Base-by-base conservation (phyloP, 306 rosid species). In the Rosa persica region DNA sequence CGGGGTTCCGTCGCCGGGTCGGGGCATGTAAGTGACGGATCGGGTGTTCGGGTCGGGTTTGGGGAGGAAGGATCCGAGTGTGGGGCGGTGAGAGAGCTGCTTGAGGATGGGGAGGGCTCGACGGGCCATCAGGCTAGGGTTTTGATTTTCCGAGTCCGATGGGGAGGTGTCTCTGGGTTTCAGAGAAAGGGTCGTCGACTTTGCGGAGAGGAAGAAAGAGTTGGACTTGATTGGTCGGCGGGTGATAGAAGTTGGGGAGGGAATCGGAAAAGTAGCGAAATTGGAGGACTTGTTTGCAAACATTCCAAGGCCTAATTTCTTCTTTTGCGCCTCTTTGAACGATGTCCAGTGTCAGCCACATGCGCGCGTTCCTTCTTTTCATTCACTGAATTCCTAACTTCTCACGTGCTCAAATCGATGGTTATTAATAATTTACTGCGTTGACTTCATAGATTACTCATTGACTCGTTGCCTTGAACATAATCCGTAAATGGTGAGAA, bases 1-100 rank as follows among this genome's bases (percentile, higher is more conserved):
- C 0, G 96, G 92, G 17, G 96, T 10, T 25, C 97, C 97, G 74
- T 93, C 96, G 0, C 97, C 97, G 22, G 97, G 90, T 36, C 90
- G 80, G 34, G 93, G 90, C 90, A 87, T 86, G 79, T 89, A 87
- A n/a, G 90, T 87, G 52, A 87, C 86, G 36, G 83, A 83, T 76
- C 89, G 76, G 71, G 85, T 47, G 44, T 60, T 17, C 40, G 85
- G 70, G 69, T 67, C 79, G 54, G 84, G 77, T 67, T 65, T 78
- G 70, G 61, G 77, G 3, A 58, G 85, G 81, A 39, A 83, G 71
- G 62, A 76, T 52, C 80, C 85, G 84, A 44, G 42, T 5, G 69
- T 64, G 44, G 44, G 22, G 44, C 69, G 69, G n/a, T 64, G 69
- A 20, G 69, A 16, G n/a, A 64, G 44, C 69, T 64, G 69, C 69